Evolutionary conservation across 2,329 filamentous ascomycete species (phyloP), one percentile per base, ranked within the genome.

Genomic region (Sclerotinia sclerotiorum): DNA sequence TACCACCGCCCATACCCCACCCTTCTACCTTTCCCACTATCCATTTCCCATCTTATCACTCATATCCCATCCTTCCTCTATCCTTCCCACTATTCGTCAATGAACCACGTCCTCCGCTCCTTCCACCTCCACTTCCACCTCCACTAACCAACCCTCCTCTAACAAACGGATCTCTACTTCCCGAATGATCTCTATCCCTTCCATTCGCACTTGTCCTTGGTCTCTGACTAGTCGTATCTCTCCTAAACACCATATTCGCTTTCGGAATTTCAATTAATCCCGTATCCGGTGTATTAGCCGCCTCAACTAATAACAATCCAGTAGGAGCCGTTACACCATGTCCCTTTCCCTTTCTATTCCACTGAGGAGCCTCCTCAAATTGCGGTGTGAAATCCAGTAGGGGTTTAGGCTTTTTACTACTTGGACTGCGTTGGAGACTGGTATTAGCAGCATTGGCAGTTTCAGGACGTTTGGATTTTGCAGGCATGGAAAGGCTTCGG

Each of bases 371-470:
- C 70, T 90, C 88, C 62, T 84, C 82, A 74, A 89, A 90, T 61
- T 83, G 81, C 0, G 88, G 87, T 0, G 87, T 88, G 52, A 93
- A 82, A 74, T 91, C 90, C 42, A 93, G 79, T 7, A 93, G 82
- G 1, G 90, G 90, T 70, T 87, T 87, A 0, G 72, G 74, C 29
- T 69, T 64, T 19, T 4, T 56, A 6, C 39, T 55, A 5, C 52
- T 66, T 10, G 51, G 42, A 24, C 27, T 69, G n/a, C 69, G 71
- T 42, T 67, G 52, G 3, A 70, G 56, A 65, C 69, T 61, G 24
- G 49, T 65, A 32, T 56, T 44, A 7, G 42, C 52, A n/a, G 58
- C 60, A 32, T 49, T 24, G 46, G 68, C 4, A 27, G 65, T 67
- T 61, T 70, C 57, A 17, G 58, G 65, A 6, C 68, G 58, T 39